Conservation (phyloP, 2,329 filamentous ascomycete genomes). For the Biscogniauxia marginata region DNA sequence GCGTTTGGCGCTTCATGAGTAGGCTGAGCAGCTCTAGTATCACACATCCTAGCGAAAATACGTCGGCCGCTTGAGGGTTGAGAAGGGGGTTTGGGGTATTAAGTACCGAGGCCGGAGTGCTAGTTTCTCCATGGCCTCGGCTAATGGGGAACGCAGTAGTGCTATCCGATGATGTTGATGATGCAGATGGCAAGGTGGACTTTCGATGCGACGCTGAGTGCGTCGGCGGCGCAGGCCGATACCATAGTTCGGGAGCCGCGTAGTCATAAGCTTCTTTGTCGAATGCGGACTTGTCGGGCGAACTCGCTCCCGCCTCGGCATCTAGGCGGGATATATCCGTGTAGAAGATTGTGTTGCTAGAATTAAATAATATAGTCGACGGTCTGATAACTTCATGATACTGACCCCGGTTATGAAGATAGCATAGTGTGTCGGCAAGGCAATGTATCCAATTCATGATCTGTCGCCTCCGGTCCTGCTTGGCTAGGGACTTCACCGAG, state of each 20-base stretch:
- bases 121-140: slow-evolving; percentile 30
- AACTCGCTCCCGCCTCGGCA: slow-evolving; percentile 40
- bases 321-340: slow-evolving; percentile 58
- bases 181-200: slow-evolving; percentile 29
- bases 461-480: slow-evolving; percentile 56
- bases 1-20: slow-evolving; percentile 64
- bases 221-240: slow-evolving; percentile 39
- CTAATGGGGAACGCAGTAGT: slow-evolving; percentile 38
- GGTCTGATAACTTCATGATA: slow-evolving; percentile 70
- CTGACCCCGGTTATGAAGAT: slow-evolving; percentile 62
- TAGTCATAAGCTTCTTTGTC: slow-evolving; percentile 73
- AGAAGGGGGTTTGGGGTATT: slow-evolving; percentile 43
- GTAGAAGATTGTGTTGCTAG: slow-evolving; percentile 65
- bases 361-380: slow-evolving; percentile 66
- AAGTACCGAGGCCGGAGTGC: slow-evolving; percentile 35
- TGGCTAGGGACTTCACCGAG: slow-evolving; percentile 60
- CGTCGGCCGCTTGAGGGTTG: slow-evolving; percentile 60
- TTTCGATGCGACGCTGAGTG: slow-evolving; percentile 31
- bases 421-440: slow-evolving; percentile 65
- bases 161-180: slow-evolving; percentile 36
- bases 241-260: slow-evolving; percentile 66
- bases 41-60: slow-evolving; percentile 72
- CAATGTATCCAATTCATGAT: slow-evolving; percentile 76
- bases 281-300: slow-evolving; percentile 47
- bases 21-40: slow-evolving; percentile 71